Conservation (phyloP, 495 filamentous ascomycete species). For the Aspergillus leporis region DNA sequence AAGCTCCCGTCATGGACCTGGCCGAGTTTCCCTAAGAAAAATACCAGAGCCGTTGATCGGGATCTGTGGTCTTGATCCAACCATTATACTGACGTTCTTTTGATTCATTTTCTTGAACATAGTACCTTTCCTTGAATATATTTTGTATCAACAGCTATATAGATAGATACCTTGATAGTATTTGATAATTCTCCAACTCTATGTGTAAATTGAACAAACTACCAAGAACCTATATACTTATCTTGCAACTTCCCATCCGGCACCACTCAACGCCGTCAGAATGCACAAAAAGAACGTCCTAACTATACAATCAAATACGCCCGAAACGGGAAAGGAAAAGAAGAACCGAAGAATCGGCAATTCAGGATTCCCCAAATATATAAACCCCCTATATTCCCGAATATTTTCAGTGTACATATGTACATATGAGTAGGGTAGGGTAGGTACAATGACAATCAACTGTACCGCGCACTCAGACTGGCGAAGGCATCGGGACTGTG, state of each 20-base stretch:
- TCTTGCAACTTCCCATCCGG: neutral
- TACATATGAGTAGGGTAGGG: neutral
- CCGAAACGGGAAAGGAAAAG: neutral
- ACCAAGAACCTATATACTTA: neutral
- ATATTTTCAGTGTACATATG: neutral
- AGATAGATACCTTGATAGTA: neutral
- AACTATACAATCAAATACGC: conserved; percentile 4
- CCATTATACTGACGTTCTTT: neutral
- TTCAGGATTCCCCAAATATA: neutral
- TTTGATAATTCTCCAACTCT: neutral
- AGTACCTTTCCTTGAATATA: too few relatives aligned
- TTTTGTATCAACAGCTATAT: neutral
- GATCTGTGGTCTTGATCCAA: neutral
- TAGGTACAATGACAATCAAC: conserved; percentile 15
- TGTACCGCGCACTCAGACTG: conserved; percentile 72
- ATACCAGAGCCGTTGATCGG: conserved; percentile 1
- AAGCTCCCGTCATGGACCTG: conserved; percentile 17
- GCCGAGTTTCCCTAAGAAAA: conserved; percentile 11
- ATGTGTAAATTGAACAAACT: conserved; percentile 4
- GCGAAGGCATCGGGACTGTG: conserved; percentile 97
- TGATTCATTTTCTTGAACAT: neutral
- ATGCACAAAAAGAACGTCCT: neutral
- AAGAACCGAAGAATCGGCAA: neutral
- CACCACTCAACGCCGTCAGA: neutral
- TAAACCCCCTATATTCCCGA: too few relatives aligned